A percentile compares a stretch with the other conserved stretches of the same genome.
phyloP scores from a whole-genome alignment of 371 early-diverging fungal genomes.

The Actinomucor elegans region DNA sequence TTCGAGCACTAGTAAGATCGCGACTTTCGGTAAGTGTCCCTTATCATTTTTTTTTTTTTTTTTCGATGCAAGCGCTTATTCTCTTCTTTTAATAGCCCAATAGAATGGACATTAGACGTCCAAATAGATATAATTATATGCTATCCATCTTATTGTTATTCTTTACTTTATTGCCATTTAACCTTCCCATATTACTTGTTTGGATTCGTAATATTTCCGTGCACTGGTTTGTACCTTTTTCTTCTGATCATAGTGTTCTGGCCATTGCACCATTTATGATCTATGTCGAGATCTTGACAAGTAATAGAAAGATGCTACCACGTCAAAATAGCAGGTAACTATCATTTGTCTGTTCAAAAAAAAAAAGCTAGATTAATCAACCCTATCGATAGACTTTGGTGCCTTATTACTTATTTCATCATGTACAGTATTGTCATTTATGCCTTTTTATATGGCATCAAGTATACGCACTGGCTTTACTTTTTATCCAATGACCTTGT shows the following conservation, averaged over 20 bases:
- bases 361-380: background rate
- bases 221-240: constrained; percentile 63
- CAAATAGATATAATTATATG: constrained; percentile 60
- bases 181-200: constrained; percentile 58
- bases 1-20: constrained; percentile 51
- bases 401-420: constrained; percentile 29
- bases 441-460: constrained; percentile 49
- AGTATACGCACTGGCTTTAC: constrained; percentile 51
- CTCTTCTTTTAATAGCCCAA: constrained; percentile 5
- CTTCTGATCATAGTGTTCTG: constrained; percentile 57
- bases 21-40: constrained; percentile 37
- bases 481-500: constrained; percentile 43
- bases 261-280: constrained; percentile 61
- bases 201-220: constrained; percentile 66
- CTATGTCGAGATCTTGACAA: constrained; percentile 52
- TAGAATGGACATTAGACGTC: constrained; percentile 19
- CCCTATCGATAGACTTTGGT: constrained; percentile 22
- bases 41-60: background rate
- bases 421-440: constrained; percentile 39
- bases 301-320: constrained; percentile 44
- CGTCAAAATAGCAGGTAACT: constrained; percentile 45
- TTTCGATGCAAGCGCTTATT: background rate
- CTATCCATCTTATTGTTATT: constrained; percentile 58
- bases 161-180: constrained; percentile 60
- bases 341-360: background rate